Base-by-base conservation (phyloP, 1,139 yeast species). In the Hansenula sp. region DNA sequence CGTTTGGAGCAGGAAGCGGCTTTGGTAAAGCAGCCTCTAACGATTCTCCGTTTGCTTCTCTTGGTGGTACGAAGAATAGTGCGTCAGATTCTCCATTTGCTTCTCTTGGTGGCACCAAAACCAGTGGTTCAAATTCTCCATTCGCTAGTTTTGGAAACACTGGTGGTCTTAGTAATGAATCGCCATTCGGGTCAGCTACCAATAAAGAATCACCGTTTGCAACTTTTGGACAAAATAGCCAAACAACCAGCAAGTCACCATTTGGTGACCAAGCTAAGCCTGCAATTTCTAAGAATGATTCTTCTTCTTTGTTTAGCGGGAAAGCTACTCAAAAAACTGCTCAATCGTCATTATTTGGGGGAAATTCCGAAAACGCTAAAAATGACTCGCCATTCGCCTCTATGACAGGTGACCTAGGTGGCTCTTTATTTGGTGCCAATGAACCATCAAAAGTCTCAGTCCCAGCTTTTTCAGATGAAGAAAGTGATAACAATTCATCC, bases 121-220 rank as follows among this genome's bases (percentile, higher is more conserved):
- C 34, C 38, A 8, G 38, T 30, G 17, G 24, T 6, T 2, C 45
- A 38, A 44, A 33, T 10, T 45, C 48, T 7, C 46, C 48, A 27
- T 45, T 45, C 38, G 41, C 39, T 5, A 18, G 34, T 7, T 32
- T 45, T 28, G 36, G 38, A 8, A 27, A 28, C 19, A 31, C 5
- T 16, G 32, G 32, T n/a, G n/a, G n/a, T n/a, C n/a, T n/a, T n/a
- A n/a, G n/a, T n/a, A n/a, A n/a, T n/a, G n/a, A n/a, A n/a, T n/a
- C n/a, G n/a, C n/a, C n/a, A n/a, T n/a, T n/a, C n/a, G n/a, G n/a
- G n/a, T n/a, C n/a, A n/a, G n/a, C n/a, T 9, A 21, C 25, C 24
- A 38, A 19, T 21, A 8, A 19, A 24, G 32, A 40, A 12, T 24
- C 40, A 30, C 59, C 60, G 28, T 55, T 55, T 42, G 52, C 51